Conservation (phyloP, 1,284 basidiomycete species). For the Flammula alnicola region DNA sequence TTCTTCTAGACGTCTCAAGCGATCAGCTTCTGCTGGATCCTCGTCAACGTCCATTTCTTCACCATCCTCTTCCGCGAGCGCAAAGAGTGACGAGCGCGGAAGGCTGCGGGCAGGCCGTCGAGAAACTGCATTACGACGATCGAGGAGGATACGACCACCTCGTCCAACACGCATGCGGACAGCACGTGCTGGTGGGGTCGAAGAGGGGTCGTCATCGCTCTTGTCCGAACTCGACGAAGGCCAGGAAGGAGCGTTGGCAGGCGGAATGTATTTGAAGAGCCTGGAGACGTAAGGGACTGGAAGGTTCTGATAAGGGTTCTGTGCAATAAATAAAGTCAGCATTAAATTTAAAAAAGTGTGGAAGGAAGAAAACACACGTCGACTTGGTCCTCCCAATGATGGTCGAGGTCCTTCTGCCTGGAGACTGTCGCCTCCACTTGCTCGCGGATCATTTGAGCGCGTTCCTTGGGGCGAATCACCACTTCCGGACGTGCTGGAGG, state of each 20-base stretch:
- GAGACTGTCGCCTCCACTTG: conserved; percentile 72
- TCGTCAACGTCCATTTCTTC: conserved; percentile 39
- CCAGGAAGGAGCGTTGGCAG: conserved; percentile 40
- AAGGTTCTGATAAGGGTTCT: conserved; percentile 68
- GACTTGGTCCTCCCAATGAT: conserved; percentile 85
- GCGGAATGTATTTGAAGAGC: conserved; percentile 65
- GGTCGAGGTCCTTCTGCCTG: conserved; percentile 75
- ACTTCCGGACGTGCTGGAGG: conserved; percentile 47
- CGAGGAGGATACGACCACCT: conserved; percentile 80
- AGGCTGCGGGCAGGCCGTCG: conserved; percentile 23
- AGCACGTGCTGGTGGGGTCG: conserved; percentile 42
- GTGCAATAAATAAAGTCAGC: conserved; percentile 4
- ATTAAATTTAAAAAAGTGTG: conserved; percentile 3
- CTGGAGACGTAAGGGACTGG: conserved; percentile 54
- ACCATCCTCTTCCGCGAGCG: conserved; percentile 28
- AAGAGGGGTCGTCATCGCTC: conserved; percentile 29
- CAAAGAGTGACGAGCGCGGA: conserved; percentile 32
- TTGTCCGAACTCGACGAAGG: conserved; percentile 31
- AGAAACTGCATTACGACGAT: conserved; percentile 59
- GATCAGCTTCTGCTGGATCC: conserved; percentile 49
- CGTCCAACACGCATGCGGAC: conserved; percentile 81
- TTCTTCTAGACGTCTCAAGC: conserved; percentile 51
- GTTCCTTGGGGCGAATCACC: conserved; percentile 67
- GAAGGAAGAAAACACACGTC: conserved; percentile 56
- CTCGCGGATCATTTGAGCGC: conserved; percentile 61